phyloP scores from a whole-genome alignment of 1,139 yeast genomes.

The Sugiyamaella paludigena region DNA sequence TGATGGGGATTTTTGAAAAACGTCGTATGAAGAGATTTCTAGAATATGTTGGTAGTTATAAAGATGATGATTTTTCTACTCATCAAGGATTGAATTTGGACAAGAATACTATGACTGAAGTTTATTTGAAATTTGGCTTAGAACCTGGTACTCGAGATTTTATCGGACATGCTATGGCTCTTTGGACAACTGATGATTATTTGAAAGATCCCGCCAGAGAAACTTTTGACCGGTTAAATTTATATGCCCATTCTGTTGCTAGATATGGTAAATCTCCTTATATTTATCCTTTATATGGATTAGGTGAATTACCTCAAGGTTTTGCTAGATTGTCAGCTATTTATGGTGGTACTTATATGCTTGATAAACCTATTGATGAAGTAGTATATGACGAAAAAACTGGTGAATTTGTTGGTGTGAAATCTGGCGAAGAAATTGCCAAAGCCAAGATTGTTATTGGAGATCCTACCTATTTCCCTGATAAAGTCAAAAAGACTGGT shows the following conservation, averaged over 20 bases:
- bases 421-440: constrained; percentile 88
- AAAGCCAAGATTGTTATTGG: constrained; percentile 94
- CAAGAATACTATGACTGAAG: constrained; percentile 86
- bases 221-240: constrained; percentile 78
- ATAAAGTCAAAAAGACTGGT: constrained; percentile 80
- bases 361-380: constrained; percentile 93
- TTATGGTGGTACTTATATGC: constrained; percentile 98
- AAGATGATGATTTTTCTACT: constrained; percentile 74
- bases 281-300: constrained; percentile 91
- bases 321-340: constrained; percentile 96
- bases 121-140: constrained; percentile 83
- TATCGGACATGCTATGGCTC: constrained; percentile 98
- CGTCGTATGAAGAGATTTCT: constrained; percentile 90
- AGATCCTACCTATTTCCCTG: constrained; percentile 97
- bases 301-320: constrained; percentile 98
- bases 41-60: constrained; percentile 80
- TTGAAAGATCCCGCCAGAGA: constrained; percentile 88
- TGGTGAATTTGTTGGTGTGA: constrained; percentile 78
- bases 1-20: constrained; percentile 96
- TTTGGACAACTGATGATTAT: constrained; percentile 92
- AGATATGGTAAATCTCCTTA: constrained; percentile 96
- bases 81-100: constrained; percentile 85
- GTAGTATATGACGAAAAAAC: constrained; percentile 56
- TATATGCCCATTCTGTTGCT: constrained; percentile 88
- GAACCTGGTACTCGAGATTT: constrained; percentile 94